Conservation (phyloP, 805 yeast species). For the Metschnikowia arizonensis region DNA sequence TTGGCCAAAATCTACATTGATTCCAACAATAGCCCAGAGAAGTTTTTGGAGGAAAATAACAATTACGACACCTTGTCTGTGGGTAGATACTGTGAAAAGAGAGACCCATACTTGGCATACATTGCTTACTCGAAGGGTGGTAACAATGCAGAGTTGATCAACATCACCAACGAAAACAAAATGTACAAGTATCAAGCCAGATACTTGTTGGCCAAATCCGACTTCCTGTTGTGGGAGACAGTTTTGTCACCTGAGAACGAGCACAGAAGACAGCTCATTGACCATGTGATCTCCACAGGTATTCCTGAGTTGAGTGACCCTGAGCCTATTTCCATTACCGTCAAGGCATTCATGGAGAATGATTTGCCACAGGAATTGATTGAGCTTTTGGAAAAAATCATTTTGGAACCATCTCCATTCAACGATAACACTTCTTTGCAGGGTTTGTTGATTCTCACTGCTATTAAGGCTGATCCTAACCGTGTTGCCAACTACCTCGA, state of each 20-base stretch:
- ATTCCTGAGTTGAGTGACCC: constrained; percentile 92
- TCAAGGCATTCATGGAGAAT: constrained; percentile 93
- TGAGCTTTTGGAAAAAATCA: constrained; percentile 92
- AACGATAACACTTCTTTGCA: constrained; percentile 93
- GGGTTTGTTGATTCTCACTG: constrained; percentile 88
- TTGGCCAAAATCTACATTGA: constrained; percentile 97
- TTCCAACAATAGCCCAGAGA: constrained; percentile 95
- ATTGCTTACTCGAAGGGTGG: constrained; percentile 95
- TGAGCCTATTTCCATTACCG: constrained; percentile 89
- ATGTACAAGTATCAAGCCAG: constrained; percentile 99
- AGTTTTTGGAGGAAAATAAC: constrained; percentile 87
- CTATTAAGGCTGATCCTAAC: constrained; percentile 89
- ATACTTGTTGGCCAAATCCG: constrained; percentile 85
- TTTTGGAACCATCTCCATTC: constrained; percentile 95
- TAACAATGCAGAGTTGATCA: constrained; percentile 83
- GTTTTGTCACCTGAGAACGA: constrained; percentile 73
- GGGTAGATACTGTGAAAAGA: constrained; percentile 97
- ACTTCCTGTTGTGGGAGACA: constrained; percentile 71
- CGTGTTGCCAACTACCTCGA: constrained; percentile 82
- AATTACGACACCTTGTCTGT: constrained; percentile 90
- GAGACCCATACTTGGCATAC: constrained; percentile 97
- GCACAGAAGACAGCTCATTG: constrained; percentile 88
- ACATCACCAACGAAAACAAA: constrained; percentile 92
- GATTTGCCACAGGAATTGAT: constrained; percentile 90
- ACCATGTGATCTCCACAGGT: constrained; percentile 93